Conservation (phyloP, 202 grass and related monocot species). For the Cymbopogon flexuosus region DNA sequence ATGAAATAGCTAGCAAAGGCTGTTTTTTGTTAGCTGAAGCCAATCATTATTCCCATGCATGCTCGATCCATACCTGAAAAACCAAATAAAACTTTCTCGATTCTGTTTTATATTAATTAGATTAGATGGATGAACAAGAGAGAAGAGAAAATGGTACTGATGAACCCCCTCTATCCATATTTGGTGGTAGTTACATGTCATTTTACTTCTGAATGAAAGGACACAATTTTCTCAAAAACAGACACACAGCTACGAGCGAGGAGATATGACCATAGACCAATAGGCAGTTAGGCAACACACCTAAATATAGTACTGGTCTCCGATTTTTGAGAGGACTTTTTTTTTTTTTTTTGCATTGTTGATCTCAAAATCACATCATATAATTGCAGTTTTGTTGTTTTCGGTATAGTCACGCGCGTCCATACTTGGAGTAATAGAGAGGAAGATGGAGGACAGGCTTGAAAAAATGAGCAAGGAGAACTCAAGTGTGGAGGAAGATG, state of each 20-base stretch:
- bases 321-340: slow-evolving; percentile 3
- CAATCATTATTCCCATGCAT: slow-evolving; percentile 7
- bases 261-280: slow-evolving; percentile 24
- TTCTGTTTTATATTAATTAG: not conserved
- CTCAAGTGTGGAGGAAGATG: slow-evolving; percentile 52
- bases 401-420: slow-evolving; percentile 54
- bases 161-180: not conserved
- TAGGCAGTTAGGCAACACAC: slow-evolving; percentile 36
- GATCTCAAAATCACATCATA: not conserved
- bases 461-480: slow-evolving; percentile 42
- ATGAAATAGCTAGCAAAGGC: not conserved
- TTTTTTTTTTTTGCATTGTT: not conserved
- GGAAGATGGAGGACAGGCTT: slow-evolving; percentile 75
- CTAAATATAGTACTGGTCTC: not conserved
- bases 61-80: not conserved
- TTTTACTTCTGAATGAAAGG: slow-evolving; percentile 9
- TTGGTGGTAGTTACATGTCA: not conserved
- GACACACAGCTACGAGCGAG: slow-evolving; percentile 10
- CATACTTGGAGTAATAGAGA: slow-evolving; percentile 85
- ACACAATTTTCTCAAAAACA: slow-evolving; percentile 25
- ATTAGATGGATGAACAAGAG: not conserved
- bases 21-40: slow-evolving; percentile 23
- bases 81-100: not conserved
- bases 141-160: not conserved
- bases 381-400: not conserved